Evolutionary conservation across 2,329 filamentous ascomycete genomes (phyloP).

Genomic region (Colletotrichum noveboracense): DNA sequence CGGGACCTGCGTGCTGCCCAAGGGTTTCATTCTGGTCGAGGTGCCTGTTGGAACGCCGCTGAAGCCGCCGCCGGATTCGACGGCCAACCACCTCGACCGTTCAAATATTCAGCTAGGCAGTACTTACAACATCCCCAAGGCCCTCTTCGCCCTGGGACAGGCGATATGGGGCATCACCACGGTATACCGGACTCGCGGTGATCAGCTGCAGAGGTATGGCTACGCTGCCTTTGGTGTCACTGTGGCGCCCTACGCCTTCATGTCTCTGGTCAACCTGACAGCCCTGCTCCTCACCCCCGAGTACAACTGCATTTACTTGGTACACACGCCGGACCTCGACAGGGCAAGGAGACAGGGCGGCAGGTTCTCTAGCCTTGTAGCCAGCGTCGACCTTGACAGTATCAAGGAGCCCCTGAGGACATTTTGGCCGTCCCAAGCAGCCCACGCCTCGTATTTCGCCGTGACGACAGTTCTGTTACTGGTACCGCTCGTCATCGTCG

Average conservation of each 20-base stretch:
- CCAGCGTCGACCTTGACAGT: conserved; percentile 9
- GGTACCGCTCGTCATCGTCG: background rate
- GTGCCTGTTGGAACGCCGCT: conserved; percentile 18
- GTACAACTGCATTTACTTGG: conserved; percentile 31
- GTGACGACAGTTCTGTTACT: conserved; percentile 2
- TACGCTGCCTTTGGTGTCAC: conserved; percentile 36
- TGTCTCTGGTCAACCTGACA: conserved; percentile 32
- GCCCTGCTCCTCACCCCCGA: conserved; percentile 29
- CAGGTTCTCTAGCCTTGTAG: conserved; percentile 11
- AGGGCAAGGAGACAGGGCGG: conserved; percentile 2
- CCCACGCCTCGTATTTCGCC: background rate
- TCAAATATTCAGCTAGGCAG: conserved; percentile 12
- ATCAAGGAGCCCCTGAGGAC: conserved; percentile 9
- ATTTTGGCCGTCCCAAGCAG: conserved; percentile 12
- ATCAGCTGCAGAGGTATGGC: conserved; percentile 30
- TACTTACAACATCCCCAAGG: conserved; percentile 24
- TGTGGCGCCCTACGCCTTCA: conserved; percentile 32
- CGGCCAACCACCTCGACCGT: background rate
- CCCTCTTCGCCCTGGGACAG: conserved; percentile 25
- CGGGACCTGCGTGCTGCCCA: conserved; percentile 7
- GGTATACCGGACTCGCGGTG: conserved; percentile 26
- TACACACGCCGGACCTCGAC: conserved; percentile 22
- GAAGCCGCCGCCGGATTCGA: conserved; percentile 12
- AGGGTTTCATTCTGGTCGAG: conserved; percentile 17
- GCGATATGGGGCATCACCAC: conserved; percentile 24